Evolutionary conservation across 495 filamentous ascomycete genomes (phyloP).

Genomic region (Copromyces sp.): DNA sequence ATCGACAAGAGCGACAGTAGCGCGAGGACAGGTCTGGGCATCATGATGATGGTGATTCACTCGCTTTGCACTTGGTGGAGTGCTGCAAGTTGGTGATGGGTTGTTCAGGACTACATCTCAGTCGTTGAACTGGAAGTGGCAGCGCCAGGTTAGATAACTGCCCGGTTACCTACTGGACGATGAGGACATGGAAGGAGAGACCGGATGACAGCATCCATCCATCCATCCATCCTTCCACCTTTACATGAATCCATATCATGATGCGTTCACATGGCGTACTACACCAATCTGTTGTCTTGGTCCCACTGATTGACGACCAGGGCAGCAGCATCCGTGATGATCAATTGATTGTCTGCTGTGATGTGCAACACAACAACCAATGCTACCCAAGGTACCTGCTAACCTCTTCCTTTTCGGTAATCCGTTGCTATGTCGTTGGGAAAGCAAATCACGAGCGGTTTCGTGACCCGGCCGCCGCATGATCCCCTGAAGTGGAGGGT

Average conservation of each 20-base stretch:
- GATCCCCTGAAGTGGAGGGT: not conserved
- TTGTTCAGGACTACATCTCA: not conserved
- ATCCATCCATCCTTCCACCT: not conserved
- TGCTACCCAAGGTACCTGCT: not conserved
- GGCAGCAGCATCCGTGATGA: not conserved
- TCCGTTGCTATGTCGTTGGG: not conserved
- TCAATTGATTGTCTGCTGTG: not conserved
- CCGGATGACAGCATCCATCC: not conserved
- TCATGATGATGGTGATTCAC: not conserved
- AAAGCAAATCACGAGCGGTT: not conserved
- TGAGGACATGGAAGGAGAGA: not conserved
- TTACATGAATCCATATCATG: not conserved
- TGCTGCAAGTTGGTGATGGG: not conserved
- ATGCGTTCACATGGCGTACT: not conserved
- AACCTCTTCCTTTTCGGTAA: not conserved
- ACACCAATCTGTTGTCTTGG: not conserved
- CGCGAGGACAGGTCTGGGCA: not conserved
- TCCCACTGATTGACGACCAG: not conserved
- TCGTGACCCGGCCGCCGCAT: not conserved
- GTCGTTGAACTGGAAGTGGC: not conserved
- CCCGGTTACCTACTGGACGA: not conserved
- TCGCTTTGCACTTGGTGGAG: not conserved
- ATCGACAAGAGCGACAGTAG: conserved; percentile 36
- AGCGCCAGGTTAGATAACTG: not conserved
- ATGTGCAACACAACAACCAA: not conserved